Evolutionary conservation across 768 basidiomycete genomes (phyloP), one percentile per base, ranked within the genome.

Genomic region (Crassisporium funariophilum): DNA sequence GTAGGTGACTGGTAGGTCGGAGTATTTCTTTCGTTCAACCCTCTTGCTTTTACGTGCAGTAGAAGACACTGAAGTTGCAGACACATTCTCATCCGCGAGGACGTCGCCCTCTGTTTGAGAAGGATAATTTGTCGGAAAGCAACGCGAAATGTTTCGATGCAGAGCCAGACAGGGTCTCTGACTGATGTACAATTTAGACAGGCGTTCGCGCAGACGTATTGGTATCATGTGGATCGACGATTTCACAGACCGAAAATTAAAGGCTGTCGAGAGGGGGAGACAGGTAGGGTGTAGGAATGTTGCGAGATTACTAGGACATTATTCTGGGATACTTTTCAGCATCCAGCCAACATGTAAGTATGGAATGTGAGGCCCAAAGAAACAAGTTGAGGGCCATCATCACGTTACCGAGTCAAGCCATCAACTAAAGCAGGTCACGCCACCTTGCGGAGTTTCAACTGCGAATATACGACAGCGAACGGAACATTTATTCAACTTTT

Each of bases 1-100:
- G 55, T 66, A 76, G 24, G 60, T 55, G 17, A 69, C 67, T 10
- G 88, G 88, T 4, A 91, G 72, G 20, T 88, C 84, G 13, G 70
- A 60, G 41, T 74, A 77, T 33, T 70, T 76, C 60, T 84, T 89
- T 52, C 52, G 64, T 25, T 15, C 35, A 35, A 41, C 58, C 48
- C 33, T 57, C 41, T 31, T 53, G 16, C 52, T 31, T 31, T 53
- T 49, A 45, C 41, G 46, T 21, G 22, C 37, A 25, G 39, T 47
- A 10, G 17, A 16, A 33, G 41, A 3, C 27, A 21, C 15, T 11
- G 20, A 42, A 43, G 15, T 31, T 33, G 13, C 23, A 27, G 34
- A 13, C 16, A 33, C 29, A 17, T 15, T 24, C 12, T 25, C 39
- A 25, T 48, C 24, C 21, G 4, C 21, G 34, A 13, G 62, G 6